Base-by-base conservation (phyloP, 2,329 filamentous ascomycete genomes). In the Aureobasidium sp. region DNA sequence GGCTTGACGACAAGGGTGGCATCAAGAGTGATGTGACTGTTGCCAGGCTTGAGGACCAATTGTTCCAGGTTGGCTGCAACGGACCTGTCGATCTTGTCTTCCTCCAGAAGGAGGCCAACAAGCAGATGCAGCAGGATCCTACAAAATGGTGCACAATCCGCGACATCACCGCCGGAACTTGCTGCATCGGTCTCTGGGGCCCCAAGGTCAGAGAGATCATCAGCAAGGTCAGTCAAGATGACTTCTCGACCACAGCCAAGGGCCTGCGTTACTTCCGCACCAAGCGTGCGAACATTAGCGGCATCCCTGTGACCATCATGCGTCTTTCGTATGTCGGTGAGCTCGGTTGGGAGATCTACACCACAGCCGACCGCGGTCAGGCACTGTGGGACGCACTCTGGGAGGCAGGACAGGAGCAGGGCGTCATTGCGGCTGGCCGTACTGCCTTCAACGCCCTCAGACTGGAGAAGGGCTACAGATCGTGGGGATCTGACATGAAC, bases 111-210 rank as follows among this genome's bases (percentile, higher is more conserved):
- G 80, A 84, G 68, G 83, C 84, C 1, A 78, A 78, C 2, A 66
- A 70, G 3, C 82, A 85, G 62, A 72, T 68, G 1, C 72, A 77
- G 61, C 65, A 67, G 0, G 72, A 66, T 1, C 76, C 81, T 0
- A 69, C 67, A 4, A 68, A 75, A 45, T 79, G 75, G 71, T 78
- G 78, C 0, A 76, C 81, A 17, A 80, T 86, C 0, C 79, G 79
- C 35, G 84, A 87, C 45, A 76, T 85, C 48, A 87, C 84, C 0
- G 81, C 82, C 1, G 79, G 77, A 3, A 85, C 83, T 0, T 86
- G 83, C 67, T 82, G 81, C 63, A 76, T 87, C 22, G 84, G 84
- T 0, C 79, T 87, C 17, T 87, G 84, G 83, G 84, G 84, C 0
- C 85, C 85, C 48, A 76, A 74, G 12, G 75, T 83, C 0, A 73